Base-by-base conservation (phyloP, 805 yeast species). In the Hanseniaspora guilliermondii region DNA sequence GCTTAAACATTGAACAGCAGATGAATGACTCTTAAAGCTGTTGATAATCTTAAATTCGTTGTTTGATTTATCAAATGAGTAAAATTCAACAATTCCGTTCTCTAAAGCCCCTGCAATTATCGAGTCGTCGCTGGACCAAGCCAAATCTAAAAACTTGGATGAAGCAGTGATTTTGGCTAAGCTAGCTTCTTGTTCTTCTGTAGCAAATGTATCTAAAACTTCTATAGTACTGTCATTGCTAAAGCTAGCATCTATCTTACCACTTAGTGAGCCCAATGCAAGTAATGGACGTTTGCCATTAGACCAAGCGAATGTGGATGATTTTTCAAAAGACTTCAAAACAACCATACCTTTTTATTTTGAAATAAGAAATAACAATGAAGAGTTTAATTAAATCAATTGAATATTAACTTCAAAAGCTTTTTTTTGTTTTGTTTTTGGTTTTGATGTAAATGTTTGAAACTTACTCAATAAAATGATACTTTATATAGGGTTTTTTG, bases 281-380 rank as follows among this genome's bases (percentile, higher is more conserved):
- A 93, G 66, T 53, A 78, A 69, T 17, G 97, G 97, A 58, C 80
- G 70, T 53, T 68, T 67, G 60, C 79, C 85, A 59, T 82, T 78
- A 46, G 96, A 86, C 97, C 97, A 91, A 44, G 97, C 95, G 71
- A 93, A 87, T n/a, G 95, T 82, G 52, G 96, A 89, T 14, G 96
- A 86, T 61, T 87, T 77, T 58, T 79, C 74, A 64, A 87, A 80
- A 69, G 89, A 96, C 68, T 80, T 79, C 60, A 93, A 75, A 70
- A 87, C 87, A 62, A 87, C 91, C 89, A 83, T 82, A 24, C 32
- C 48, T 47, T 6, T 22, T 36, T 45, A 37, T 14, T 36, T n/a
- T 19, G 9, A n/a, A 22, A 9, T 38, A 22, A 19, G 7, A 36
- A 27, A 45, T 9, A 17, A 7, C 21, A 2, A 14, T 14, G 9